Evolutionary conservation across 1,284 basidiomycete genomes (phyloP).

Genomic region (Trametes versicolor): DNA sequence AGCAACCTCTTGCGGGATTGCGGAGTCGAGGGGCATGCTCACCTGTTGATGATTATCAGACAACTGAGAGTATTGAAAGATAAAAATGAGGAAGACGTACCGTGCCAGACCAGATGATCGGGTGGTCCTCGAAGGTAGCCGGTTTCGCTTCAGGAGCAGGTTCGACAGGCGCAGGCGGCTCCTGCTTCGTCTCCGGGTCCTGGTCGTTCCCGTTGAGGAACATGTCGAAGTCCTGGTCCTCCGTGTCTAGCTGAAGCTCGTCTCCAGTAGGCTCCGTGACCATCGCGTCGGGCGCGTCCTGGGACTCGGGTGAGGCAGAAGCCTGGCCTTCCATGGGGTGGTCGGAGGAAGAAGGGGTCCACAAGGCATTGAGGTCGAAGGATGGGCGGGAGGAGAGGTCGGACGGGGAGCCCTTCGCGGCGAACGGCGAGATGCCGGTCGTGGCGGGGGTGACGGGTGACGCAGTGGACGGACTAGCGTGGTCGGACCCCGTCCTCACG

Average conservation of each 20-base stretch:
- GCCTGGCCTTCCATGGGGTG: conserved; percentile 10
- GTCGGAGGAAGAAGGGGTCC: conserved; percentile 49
- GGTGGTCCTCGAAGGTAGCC: conserved; percentile 57
- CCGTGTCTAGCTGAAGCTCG: conserved; percentile 56
- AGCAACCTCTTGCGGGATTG: conserved; percentile 67
- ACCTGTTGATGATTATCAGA: conserved; percentile 54
- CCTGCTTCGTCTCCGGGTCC: conserved; percentile 58
- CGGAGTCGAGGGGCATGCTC: conserved; percentile 79
- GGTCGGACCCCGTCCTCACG: conserved; percentile 14
- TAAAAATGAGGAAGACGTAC: conserved; percentile 51
- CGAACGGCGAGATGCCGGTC: conserved; percentile 60
- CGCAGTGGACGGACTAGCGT: conserved; percentile 34
- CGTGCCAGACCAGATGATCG: conserved; percentile 76
- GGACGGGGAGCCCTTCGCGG: conserved; percentile 51
- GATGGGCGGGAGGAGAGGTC: conserved; percentile 56
- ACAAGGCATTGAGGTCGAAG: conserved; percentile 78
- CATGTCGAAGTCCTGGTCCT: conserved; percentile 86
- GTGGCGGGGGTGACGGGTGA: conserved; percentile 30
- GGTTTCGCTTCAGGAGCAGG: conserved; percentile 9
- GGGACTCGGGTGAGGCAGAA: conserved; percentile 33
- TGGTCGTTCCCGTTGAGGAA: conserved; percentile 73
- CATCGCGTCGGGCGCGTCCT: conserved; percentile 34
- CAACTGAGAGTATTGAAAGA: neutral
- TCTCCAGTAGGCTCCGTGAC: conserved; percentile 50
- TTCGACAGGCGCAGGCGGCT: conserved; percentile 46